Evolutionary conservation across 192 early-diverging fungal genomes (phyloP).

Genomic region (Umbelopsis vinacea): DNA sequence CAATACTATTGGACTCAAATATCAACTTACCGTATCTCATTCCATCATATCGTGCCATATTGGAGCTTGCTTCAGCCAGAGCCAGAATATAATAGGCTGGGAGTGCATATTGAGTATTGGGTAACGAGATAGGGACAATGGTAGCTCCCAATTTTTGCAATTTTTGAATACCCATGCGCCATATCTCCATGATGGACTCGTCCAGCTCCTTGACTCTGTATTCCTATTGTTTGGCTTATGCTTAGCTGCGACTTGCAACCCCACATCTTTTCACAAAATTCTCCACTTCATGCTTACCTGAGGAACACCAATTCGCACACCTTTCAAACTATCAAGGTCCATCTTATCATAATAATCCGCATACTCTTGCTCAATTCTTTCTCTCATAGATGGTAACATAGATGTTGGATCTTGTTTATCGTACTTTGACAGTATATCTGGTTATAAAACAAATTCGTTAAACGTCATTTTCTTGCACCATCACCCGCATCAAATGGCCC

Average conservation of each 20-base stretch:
- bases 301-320: slow-evolving; percentile 70
- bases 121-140: slow-evolving; percentile 72
- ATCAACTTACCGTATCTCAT: slow-evolving; percentile 71
- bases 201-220: slow-evolving; percentile 81
- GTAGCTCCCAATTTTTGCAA: slow-evolving; percentile 68
- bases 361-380: slow-evolving; percentile 32
- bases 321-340: slow-evolving; percentile 35
- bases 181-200: slow-evolving; percentile 51
- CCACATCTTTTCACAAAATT: background rate
- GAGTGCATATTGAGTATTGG: slow-evolving; percentile 70
- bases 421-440: slow-evolving; percentile 60
- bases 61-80: slow-evolving; percentile 89
- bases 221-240: slow-evolving; percentile 47
- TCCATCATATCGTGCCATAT: slow-evolving; percentile 88
- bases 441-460: background rate
- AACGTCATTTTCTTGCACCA: too few relatives aligned
- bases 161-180: slow-evolving; percentile 59
- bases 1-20: background rate
- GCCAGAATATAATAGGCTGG: slow-evolving; percentile 89
- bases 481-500: background rate
- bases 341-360: background rate
- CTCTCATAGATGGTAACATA: slow-evolving; percentile 46
- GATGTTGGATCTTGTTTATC: slow-evolving; percentile 72
- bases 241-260: background rate
- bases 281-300: slow-evolving; percentile 9